These are phyloP conservation scores for Capronia epimyces DNA, from an alignment of 2,329 filamentous ascomycete species.

Conservation along the genomic window DNA sequence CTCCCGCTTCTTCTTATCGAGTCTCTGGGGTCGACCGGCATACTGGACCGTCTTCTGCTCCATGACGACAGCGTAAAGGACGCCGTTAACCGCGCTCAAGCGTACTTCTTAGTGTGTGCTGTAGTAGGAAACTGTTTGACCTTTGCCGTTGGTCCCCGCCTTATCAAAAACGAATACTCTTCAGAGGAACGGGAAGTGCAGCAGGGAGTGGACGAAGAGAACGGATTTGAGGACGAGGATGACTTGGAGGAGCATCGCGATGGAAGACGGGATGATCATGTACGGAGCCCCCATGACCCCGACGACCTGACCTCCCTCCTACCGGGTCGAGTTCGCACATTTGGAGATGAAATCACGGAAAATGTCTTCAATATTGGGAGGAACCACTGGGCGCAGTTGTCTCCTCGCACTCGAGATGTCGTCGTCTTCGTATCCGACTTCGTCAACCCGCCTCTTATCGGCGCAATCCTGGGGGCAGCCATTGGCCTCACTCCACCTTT, in stretches of 20 bases:
- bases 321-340: constrained; percentile 32
- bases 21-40: constrained; percentile 52
- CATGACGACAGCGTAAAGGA: constrained; percentile 40
- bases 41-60: constrained; percentile 47
- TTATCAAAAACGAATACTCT: constrained; percentile 48
- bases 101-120: constrained; percentile 61
- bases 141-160: constrained; percentile 56
- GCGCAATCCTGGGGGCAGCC: constrained; percentile 53
- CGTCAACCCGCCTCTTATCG: constrained; percentile 57
- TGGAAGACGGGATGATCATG: constrained; percentile 16
- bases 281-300: constrained; percentile 21
- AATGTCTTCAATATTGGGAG: constrained; percentile 29
- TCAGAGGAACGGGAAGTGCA: constrained; percentile 32
- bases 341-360: constrained; percentile 6
- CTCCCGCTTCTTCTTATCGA: constrained; percentile 49
- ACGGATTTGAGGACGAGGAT: not conserved
- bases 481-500: constrained; percentile 56
- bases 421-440: constrained; percentile 46
- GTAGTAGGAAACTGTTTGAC: constrained; percentile 59
- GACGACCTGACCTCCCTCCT: constrained; percentile 51
- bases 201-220: constrained; percentile 25
- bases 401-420: constrained; percentile 35
- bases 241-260: constrained; percentile 19
- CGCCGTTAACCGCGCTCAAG: constrained; percentile 55
- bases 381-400: constrained; percentile 35